Evolutionary conservation across 441 rosid species (phyloP), one percentile per base, ranked within the genome.

Genomic region (Pelargonium citronellum): DNA sequence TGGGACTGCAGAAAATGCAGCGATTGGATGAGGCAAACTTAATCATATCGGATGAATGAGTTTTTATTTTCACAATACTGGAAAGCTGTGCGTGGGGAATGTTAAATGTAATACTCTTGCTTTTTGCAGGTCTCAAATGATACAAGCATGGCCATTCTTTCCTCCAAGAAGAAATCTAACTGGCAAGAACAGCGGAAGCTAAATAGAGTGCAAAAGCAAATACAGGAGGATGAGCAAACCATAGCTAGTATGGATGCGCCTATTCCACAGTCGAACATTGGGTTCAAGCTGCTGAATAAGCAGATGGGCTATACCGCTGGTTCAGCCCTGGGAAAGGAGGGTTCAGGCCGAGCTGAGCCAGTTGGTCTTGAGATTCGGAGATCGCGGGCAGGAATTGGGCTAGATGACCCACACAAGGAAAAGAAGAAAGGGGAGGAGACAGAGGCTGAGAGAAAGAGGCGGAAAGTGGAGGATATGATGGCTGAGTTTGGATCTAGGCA

Each of bases 301-400:
- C 91, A 84, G 76, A 95, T 95, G 99, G 99, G 99, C 76, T 92
- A 92, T 81, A 84, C 76, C 61, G 98, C 99, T 4, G 99, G 97
- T 27, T 83, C 85, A 0, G 86, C 97, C 63, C 85, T 95, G 74
- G 97, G 99, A 49, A 92, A 88, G 82, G 86, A 89, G 69, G 96
- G 97, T 3, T 78, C 79, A 4, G 99, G 99, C 41, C 81, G 79
- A 24, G 88, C 85, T 15, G 95, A 89, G 74, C 99, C 99, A 0
- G 91, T 95, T 73, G 92, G 95, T 24, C 71, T 95, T 37, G 80
- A 90, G 78, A 95, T 95, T 78, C 80, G 97, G 69, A 85, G 99
- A 73, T 87, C 97, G 0, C 85, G 98, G 58, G 92, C 92, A 3
- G 99, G 98, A 72, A 88, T 95, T 67, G 99, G 99, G 66, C 81